Evolutionary conservation across 1,139 yeast genomes (phyloP).

Genomic region (Cylindricascospora bacillispora): DNA sequence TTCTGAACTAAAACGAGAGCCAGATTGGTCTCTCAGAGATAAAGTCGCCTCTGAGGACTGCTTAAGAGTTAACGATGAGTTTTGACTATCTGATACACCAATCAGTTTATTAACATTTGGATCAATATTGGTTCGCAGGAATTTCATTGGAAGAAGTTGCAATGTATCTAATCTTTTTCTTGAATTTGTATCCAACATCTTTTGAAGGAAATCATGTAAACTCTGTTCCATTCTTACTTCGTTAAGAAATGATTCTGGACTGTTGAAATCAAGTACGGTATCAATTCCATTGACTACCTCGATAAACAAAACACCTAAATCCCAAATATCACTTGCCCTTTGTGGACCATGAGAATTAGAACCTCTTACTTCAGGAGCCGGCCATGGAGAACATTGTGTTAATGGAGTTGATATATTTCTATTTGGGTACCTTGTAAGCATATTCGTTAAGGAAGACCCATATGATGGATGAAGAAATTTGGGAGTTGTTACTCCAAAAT

Average conservation of each 20-base stretch:
- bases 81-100: slow-evolving; percentile 6
- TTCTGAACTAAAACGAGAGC: slow-evolving; percentile 19
- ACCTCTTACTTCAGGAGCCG: slow-evolving; percentile 59
- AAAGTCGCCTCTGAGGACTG: slow-evolving; percentile 6
- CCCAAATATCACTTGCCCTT: slow-evolving; percentile 86
- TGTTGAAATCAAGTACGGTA: slow-evolving; percentile 37
- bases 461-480: slow-evolving; percentile 60
- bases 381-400: slow-evolving; percentile 36
- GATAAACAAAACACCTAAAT: slow-evolving; percentile 67
- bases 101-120: slow-evolving; percentile 18
- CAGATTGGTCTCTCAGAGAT: slow-evolving; percentile 10
- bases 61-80: slow-evolving; percentile 3
- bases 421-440: slow-evolving; percentile 44
- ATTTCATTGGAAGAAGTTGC: slow-evolving; percentile 72
- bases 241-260: slow-evolving; percentile 51
- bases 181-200: slow-evolving; percentile 53
- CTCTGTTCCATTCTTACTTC: slow-evolving; percentile 39
- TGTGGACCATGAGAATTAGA: slow-evolving; percentile 36
- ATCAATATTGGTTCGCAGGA: slow-evolving; percentile 57
- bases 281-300: slow-evolving; percentile 59
- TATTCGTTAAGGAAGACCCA: slow-evolving; percentile 50
- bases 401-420: slow-evolving; percentile 15
- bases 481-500: slow-evolving; percentile 43
- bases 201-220: slow-evolving; percentile 51
- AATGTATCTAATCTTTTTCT: slow-evolving; percentile 70